Base-by-base conservation (phyloP, 164 flowering plant species). In the Aristolochia contorta region DNA sequence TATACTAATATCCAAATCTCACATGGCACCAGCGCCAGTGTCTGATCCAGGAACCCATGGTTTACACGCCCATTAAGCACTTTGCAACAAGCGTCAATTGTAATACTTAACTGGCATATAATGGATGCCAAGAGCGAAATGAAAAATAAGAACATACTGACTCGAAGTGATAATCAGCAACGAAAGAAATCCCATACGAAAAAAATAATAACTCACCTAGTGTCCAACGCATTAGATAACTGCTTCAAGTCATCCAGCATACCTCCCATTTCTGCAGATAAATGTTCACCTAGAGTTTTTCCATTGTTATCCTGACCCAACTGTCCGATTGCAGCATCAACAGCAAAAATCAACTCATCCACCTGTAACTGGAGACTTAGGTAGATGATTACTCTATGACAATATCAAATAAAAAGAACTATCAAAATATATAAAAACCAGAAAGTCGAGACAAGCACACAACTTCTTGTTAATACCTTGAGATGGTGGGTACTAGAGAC, bases 231-330 rank as follows among this genome's bases (percentile, higher is more conserved):
- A 60, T 24, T 16, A 47, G 61, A 64, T 46, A 74, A 59, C 19
- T 54, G 57, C 47, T 72, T 62, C 58, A 65, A 41, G 58, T 69
- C 72, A 43, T 47, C 63, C 16, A 58, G 65, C 70, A 69, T 59
- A 51, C 18, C 16, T 30, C 19, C 25, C 43, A 54, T 49, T 58
- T 66, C 73, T 55, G 19, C 56, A 25, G 32, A 23, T 7, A 67
- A n/a, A 46, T 21, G 55, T 6, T 10, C 45, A 54, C 32, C 65
- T 43, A 66, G 57, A 56, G 30, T 43, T 1, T 12, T 66, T 30
- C 32, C 19, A 41, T 9, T 37, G 20, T 25, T 23, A 10, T 53
- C 62, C 23, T 23, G 46, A n/a, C 25, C 47, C 18, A 56, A 53
- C 21, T 43, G 25, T 27, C 12, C 25, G 13, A 41, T 45, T 16